Evolutionary conservation across 2,329 filamentous ascomycete species (phyloP).

Genomic region (Fusarium hostae): DNA sequence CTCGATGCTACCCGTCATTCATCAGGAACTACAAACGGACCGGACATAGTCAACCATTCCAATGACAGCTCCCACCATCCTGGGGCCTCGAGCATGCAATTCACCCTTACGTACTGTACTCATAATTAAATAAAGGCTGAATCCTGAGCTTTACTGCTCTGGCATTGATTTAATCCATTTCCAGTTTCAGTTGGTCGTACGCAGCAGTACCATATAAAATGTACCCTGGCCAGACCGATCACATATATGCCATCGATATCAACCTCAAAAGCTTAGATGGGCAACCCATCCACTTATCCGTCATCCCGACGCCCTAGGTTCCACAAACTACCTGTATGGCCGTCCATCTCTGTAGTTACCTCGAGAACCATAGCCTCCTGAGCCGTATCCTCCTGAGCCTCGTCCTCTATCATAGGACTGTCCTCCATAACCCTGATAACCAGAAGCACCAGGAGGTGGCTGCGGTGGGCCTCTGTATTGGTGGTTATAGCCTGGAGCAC

Average conservation of each 20-base stretch:
- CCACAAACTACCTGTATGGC: slow-evolving; percentile 36
- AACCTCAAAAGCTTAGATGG: not conserved
- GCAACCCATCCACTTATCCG: not conserved
- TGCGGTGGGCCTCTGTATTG: slow-evolving; percentile 34
- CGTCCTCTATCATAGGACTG: slow-evolving; percentile 32
- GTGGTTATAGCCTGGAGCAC: slow-evolving; percentile 33
- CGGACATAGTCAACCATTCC: not conserved
- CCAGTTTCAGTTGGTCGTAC: not conserved
- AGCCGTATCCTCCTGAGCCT: slow-evolving; percentile 30
- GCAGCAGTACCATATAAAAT: not conserved
- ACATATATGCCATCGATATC: not conserved
- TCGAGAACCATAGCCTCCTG: slow-evolving; percentile 31
- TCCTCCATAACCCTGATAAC: slow-evolving; percentile 37
- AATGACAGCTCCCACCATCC: not conserved
- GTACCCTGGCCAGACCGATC: not conserved
- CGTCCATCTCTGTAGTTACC: slow-evolving; percentile 37
- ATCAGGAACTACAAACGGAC: not conserved
- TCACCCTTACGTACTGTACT: not conserved
- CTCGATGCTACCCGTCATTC: not conserved
- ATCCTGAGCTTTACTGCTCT: not conserved
- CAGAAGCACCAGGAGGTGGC: slow-evolving; percentile 21
- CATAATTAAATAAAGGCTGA: not conserved
- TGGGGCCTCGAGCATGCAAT: not conserved
- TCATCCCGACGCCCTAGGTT: not conserved
- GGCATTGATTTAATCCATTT: not conserved